These are phyloP conservation scores for Trichothecium roseum DNA, from an alignment of 2,329 filamentous ascomycete species.

Conservation along the genomic window DNA sequence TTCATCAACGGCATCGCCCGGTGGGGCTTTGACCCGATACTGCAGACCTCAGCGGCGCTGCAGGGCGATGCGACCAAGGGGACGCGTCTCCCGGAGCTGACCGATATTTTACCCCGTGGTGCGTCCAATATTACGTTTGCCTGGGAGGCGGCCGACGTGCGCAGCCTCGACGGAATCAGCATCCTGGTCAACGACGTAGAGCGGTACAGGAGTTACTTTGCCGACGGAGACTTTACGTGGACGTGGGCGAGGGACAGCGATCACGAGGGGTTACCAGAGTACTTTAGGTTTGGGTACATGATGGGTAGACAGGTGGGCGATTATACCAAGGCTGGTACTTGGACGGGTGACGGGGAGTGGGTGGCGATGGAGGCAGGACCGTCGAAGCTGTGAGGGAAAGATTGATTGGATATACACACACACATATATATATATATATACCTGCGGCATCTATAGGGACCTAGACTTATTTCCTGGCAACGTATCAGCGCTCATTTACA, in stretches of 20 bases:
- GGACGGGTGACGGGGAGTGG: conserved; percentile 57
- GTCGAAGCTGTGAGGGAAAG: conserved; percentile 24
- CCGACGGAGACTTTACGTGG: conserved; percentile 37
- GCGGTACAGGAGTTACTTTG: conserved; percentile 62
- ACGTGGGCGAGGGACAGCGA: conserved; percentile 45
- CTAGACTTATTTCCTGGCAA: too few species aligned
- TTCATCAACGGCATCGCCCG: conserved; percentile 91
- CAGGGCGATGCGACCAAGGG: conserved; percentile 57
- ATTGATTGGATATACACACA: background rate
- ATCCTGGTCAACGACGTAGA: conserved; percentile 82
- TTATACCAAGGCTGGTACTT: conserved; percentile 66
- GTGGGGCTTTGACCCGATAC: conserved; percentile 85
- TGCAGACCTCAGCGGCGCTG: conserved; percentile 70
- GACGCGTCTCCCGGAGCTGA: conserved; percentile 46
- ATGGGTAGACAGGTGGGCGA: conserved; percentile 54
- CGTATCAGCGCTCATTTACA: too few species aligned
- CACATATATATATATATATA: background rate
- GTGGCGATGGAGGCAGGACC: conserved; percentile 53
- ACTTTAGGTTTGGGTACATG: conserved; percentile 70
- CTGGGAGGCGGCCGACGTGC: conserved; percentile 34
- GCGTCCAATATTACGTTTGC: conserved; percentile 54
- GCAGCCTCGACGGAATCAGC: conserved; percentile 62
- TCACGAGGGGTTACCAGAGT: conserved; percentile 44
- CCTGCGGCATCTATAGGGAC: background rate
- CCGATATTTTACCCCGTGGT: conserved; percentile 10